Evolutionary conservation across 139 green algal species (phyloP), one percentile per base, ranked within the genome.

Genomic region (Volvox africanus): DNA sequence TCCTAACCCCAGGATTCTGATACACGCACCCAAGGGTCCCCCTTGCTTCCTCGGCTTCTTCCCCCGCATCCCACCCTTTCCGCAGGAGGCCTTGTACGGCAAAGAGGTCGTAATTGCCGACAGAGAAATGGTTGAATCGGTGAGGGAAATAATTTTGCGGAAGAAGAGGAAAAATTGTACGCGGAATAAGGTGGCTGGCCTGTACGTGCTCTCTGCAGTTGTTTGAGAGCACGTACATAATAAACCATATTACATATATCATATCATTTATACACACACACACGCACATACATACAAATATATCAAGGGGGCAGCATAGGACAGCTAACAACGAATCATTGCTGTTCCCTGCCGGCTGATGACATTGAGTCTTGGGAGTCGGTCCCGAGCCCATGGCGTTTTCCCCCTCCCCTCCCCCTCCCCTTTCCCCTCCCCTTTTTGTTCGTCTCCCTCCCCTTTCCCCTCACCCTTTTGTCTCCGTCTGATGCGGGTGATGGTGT

Each of bases 21-120:
- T 16, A 12, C 21, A 28, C 24, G 9, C 21, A 73, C 2, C 24
- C 65, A 73, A 73, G 5, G 24, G 65, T 73, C 65, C 11, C 2
- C 21, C 21, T 73, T 28, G 9, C 65, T 24, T 73, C 11, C 65
- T 24, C 65, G 65, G 65, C 65, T 28, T 16, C 65, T 6, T 24
- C 65, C 65, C 24, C 65, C 21, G 5, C 5, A 73, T 28, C 65
- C 65, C 65, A 28, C 65, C 65, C 24, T 24, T 28, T 12, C 21
- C 9, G 22, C 94, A 99, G 98, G 98, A 99, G 91, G 94, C 83
- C 50, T 96, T 99, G 77, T 99, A 99, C 88, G 98, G 97, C 69
- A 97, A 97, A 78, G 73, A 95, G 78, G 95, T 99, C 16, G 90
- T 97, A 5, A 93, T 99, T 2, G 98, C 97, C 24, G 98, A 99